Evolutionary conservation across 2,329 filamentous ascomycete species (phyloP), one percentile per base, ranked within the genome.

Genomic region (Ploettnerulaceae sp.): DNA sequence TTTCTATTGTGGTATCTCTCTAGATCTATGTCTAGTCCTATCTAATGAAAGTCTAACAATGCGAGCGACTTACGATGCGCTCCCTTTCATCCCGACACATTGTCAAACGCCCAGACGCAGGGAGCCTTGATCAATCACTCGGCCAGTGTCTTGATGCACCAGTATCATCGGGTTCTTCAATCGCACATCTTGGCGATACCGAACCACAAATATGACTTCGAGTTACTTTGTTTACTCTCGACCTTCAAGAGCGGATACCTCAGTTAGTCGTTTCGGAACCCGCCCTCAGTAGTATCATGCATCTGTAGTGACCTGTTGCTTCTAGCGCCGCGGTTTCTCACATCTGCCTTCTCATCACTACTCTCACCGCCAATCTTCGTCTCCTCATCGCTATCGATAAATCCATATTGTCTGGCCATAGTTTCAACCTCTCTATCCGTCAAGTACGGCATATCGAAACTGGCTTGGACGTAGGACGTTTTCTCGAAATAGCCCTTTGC

Each of bases 401-500:
- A 61, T 3, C 60, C 60, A 34, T 62, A 62, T 12, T 60, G 45
- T 21, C 51, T 45, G 2, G 58, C 53, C 56, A 58, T 59, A 3
- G 48, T 63, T 61, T 80, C 75, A 22, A 81, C 70, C 54, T 80
- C 71, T 33, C 70, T 66, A 7, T 70, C 68, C 3, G 68, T 62
- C 9, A 82, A 65, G 51, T 71, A 69, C 0, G 79, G 79, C 47
- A 83, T 63, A 38, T 81, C 71, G 54, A 74, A 68, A 24, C 76
- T 74, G 4, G 78, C 79, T 52, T 69, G 68, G 44, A 82, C 77
- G 51, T 81, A 81, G 4, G 71, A 76, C 4, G 76, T 81, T 2
- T 77, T 74, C 63, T 82, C 79, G 22, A 69, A 61, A 54, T 70
- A 71, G 8, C 76, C 77, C 67, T 81, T 81, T 60, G 73, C 64